Percentiles rank a stretch among this genome's conserved stretches.
These are phyloP conservation scores for Urostyla sp. DNA, from an alignment of 73 alveolate species.

Conservation along the genomic window DNA sequence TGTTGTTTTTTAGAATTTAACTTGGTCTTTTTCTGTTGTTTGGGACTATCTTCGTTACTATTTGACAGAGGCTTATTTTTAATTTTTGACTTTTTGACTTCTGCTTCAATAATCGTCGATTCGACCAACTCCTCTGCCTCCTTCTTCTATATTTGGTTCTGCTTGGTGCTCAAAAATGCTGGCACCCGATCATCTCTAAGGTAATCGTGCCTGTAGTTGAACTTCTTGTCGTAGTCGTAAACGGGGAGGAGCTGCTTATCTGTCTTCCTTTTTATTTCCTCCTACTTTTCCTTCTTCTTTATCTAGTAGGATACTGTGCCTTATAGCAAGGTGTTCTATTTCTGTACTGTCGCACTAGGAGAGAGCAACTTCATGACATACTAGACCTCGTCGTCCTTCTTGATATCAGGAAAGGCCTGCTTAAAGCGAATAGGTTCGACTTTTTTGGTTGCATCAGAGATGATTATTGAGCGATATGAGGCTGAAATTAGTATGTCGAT, in stretches of 20 bases:
- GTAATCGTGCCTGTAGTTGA: constrained; percentile 22
- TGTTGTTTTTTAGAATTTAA: too few relatives aligned
- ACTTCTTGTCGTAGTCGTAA: constrained; percentile 35
- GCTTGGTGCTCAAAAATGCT: constrained; percentile 22
- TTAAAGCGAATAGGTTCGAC: background rate
- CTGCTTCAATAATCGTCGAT: too few relatives aligned
- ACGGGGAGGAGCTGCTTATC: constrained; percentile 3
- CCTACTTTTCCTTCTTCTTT: constrained; percentile 25
- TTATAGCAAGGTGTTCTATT: background rate
- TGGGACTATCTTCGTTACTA: too few relatives aligned
- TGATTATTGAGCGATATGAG: background rate
- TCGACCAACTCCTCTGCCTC: too few relatives aligned
- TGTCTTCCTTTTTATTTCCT: constrained; percentile 11
- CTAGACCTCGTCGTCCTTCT: constrained; percentile 40
- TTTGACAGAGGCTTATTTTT: too few relatives aligned
- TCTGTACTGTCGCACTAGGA: constrained; percentile 21
- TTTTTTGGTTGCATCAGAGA: constrained; percentile 8
- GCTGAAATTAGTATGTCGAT: constrained; percentile 23
- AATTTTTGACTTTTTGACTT: too few relatives aligned
- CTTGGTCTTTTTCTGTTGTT: too few relatives aligned
- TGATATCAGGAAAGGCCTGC: background rate
- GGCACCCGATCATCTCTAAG: constrained; percentile 48
- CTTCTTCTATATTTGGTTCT: background rate
- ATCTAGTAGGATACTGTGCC: constrained; percentile 16
- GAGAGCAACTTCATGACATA: constrained; percentile 19